phyloP scores from a whole-genome alignment of 1,139 yeast species.

The Saccharomyces hybrid region DNA sequence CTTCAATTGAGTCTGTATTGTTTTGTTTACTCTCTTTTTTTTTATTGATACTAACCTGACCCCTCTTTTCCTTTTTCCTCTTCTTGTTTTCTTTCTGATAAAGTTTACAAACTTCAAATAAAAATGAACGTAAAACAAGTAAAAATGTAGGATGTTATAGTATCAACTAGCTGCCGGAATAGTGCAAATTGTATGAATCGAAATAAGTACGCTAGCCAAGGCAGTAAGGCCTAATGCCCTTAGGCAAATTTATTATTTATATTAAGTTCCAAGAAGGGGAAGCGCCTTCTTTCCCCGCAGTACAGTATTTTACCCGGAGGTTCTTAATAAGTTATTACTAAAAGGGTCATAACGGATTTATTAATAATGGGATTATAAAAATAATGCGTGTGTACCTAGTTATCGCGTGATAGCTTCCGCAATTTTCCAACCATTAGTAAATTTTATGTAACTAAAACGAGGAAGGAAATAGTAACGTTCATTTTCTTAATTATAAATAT shows the following conservation, averaged over 20 bases:
- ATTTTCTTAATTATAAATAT: neutral
- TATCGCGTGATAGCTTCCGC: neutral
- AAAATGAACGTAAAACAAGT: neutral
- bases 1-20: conserved; percentile 3
- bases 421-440: neutral
- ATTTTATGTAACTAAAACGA: too few species aligned
- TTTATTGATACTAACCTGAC: neutral
- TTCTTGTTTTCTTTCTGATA: neutral
- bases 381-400: neutral
- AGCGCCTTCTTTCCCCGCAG: neutral
- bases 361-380: neutral
- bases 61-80: neutral
- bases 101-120: neutral
- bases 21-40: neutral
- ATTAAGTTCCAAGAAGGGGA: neutral
- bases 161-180: neutral
- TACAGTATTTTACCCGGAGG: neutral
- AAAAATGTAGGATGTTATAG: neutral
- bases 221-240: too few species aligned
- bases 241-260: neutral
- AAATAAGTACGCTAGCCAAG: neutral
- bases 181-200: neutral
- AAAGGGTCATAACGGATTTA: neutral
- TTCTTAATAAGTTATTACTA: neutral
- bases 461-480: neutral